Base-by-base conservation (phyloP, 2,329 filamentous ascomycete genomes). In the Microascus cirrosus region DNA sequence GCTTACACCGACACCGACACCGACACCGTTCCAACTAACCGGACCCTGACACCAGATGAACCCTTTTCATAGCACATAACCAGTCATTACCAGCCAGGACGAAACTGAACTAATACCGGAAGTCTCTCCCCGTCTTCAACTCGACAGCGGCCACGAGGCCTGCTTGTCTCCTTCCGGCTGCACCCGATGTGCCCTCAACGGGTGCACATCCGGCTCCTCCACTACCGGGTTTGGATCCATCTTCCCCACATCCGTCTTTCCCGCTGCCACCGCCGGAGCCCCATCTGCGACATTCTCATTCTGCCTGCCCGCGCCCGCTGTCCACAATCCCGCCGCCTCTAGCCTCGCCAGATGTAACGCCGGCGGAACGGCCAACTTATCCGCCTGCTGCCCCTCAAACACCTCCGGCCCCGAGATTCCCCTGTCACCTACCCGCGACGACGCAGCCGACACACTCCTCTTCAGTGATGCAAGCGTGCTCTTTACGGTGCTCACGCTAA, bases 291-390 rank as follows among this genome's bases (percentile, higher is more conserved):
- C 45, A 25, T 20, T 51, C 45, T 25, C 45, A 3, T 20, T 22
- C 5, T 50, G 10, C 24, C 42, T 18, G 39, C 36, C 12, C 28
- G 55, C 39, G 28, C 53, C 51, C 50, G 32, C 48, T 20, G 22
- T 48, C 55, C 55, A 57, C 25, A 57, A 18, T 7, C 55, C 55
- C 55, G 55, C 55, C 2, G 55, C 55, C 32, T 57, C 42, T n/a
- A 57, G 32, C 28, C 34, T 57, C 28, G 55, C 55, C 8, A 57
- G 55, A n/a, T 57, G 48, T 11, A 57, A 28, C 18, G 45, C 45
- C 20, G 34, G 20, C 13, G 55, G 55, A 7, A 57, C 55, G 4
- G 55, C 55, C 3, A 57, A n/a, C 48, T 57, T 57, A 24, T 57
- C 55, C 10, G 45, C 55, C 45, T 57, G 39, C 20, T 36, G 55